Evolutionary conservation across 192 early-diverging fungal species (phyloP), one percentile per base, ranked within the genome.

Genomic region (Linnemannia zychae): DNA sequence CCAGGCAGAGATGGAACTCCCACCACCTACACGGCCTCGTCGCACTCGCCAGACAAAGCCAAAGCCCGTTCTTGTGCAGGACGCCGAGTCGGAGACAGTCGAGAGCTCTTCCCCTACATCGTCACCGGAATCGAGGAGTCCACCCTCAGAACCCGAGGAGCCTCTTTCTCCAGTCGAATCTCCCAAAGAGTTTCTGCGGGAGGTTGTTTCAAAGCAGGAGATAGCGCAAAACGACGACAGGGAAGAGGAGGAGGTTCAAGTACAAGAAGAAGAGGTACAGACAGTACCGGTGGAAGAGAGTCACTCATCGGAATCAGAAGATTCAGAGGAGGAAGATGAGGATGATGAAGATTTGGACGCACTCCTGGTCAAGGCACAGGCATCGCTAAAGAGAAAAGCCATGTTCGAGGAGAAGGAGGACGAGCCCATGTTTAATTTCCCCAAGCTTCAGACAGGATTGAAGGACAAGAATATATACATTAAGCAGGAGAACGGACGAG

Each of bases 391-490:
- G 67, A 33, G 69, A n/a, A 75, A 88, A 31, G 81, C 83, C 12
- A 68, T 71, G 53, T 74, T 76, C 44, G 72, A 73, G 11, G 78
- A 79, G 15, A 77, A 57, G 15, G 67, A 71, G 48, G 40, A 76
- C 2, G 67, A 78, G 36, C 72, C 76, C 0, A 38, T 49, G 31
- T 79, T 72, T 47, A 84, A 74, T 66, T 81, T 90, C 47, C 88
- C 90, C 13, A 90, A 87, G 71, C 68, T 91, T 9, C 70, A 91
- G 49, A 57, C 86, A 20, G 88, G 88, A 65, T 66, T 91, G 7
- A 73, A 87, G 18, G 60, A 82, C 18, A 65, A 88, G 5, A 68
- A 87, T 12, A 60, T 80, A 4, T 91, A 91, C 68, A 81, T 88
- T 46, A 74, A 76, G 46, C 70, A 81, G 49, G 66, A 88, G 15